Percentiles rank a stretch among this genome's conserved stretches.
Conservation (phyloP, 352 stramenopile species). For the Thraustochytrium striatum region DNA sequence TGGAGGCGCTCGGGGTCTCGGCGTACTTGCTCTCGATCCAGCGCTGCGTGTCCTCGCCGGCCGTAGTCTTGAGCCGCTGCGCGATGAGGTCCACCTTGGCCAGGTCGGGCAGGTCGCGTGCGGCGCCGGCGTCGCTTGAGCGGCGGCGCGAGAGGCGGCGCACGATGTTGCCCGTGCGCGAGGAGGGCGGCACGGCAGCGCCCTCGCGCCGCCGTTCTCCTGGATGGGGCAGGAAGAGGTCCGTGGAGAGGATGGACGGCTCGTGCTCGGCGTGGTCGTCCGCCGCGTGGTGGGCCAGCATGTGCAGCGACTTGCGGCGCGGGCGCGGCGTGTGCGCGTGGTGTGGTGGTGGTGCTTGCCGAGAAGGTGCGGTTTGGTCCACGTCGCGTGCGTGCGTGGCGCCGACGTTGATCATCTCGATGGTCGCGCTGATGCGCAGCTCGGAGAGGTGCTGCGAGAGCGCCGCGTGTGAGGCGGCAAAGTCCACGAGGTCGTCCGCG, state of each 20-base stretch:
- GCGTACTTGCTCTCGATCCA: conserved; percentile 34
- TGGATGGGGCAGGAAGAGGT: neutral
- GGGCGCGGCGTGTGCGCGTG: neutral
- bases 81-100: neutral
- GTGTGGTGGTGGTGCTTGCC: no score
- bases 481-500: conserved; percentile 44
- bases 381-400: conserved; percentile 37
- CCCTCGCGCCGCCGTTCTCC: no score
- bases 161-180: neutral
- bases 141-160: neutral
- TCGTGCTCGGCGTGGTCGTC: no score
- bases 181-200: neutral
- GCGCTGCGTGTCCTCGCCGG: conserved; percentile 23
- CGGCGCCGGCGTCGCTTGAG: neutral
- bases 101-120: neutral
- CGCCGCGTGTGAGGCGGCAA: neutral
- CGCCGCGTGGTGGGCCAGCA: neutral
- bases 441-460: conserved; percentile 33
- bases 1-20: neutral
- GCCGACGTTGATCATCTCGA: conserved; percentile 48
- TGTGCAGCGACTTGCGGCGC: neutral
- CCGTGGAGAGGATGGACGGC: neutral
- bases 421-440: conserved; percentile 38
- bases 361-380: conserved; percentile 48
- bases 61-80: neutral